These are phyloP conservation scores for Hamamelis virginiana DNA, from an alignment of 164 flowering plant genomes.

Conservation along the genomic window DNA sequence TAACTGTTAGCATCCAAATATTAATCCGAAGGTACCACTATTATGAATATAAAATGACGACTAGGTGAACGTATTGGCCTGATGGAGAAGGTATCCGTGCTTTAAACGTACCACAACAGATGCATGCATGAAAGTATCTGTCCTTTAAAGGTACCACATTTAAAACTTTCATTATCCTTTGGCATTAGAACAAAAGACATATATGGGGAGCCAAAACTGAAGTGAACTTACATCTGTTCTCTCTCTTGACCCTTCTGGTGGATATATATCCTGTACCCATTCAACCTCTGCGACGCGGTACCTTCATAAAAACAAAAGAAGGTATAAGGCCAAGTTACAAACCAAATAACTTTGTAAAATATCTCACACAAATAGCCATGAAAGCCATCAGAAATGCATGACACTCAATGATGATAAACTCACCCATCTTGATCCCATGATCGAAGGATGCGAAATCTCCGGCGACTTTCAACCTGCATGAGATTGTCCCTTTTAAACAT, in stretches of 20 bases:
- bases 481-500: neutral
- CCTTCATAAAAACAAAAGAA: slow-evolving; percentile 34
- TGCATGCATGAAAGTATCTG: too few relatives aligned
- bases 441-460: slow-evolving; percentile 77
- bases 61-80: too few relatives aligned
- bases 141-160: neutral
- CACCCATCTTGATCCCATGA: slow-evolving; percentile 97
- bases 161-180: neutral
- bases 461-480: slow-evolving; percentile 86
- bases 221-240: slow-evolving; percentile 54
- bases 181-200: neutral
- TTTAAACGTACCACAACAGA: too few relatives aligned
- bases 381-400: neutral
- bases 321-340: neutral
- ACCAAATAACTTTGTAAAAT: neutral
- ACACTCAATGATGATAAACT: slow-evolving; percentile 21
- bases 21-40: neutral
- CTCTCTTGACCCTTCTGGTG: slow-evolving; percentile 54
- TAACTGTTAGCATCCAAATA: slow-evolving; percentile 41
- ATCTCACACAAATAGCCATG: neutral
- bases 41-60: neutral
- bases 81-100: too few relatives aligned
- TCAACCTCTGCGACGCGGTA: slow-evolving; percentile 91
- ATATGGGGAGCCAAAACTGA: neutral
- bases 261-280: slow-evolving; percentile 71